Conservation (phyloP, 2,329 filamentous ascomycete species). For the Penicillium hesseltinei region DNA sequence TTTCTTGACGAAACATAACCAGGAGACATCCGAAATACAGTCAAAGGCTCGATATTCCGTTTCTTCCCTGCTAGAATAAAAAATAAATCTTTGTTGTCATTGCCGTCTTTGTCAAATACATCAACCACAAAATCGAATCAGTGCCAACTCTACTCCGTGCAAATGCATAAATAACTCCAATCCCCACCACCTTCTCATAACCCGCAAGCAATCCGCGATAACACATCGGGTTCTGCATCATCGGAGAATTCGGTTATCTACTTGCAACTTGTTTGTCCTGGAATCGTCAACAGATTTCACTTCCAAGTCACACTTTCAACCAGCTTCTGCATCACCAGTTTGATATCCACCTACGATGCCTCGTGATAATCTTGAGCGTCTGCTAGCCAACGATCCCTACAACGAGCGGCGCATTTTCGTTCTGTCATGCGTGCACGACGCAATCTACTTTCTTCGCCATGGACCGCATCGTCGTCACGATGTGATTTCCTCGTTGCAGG, state of each 20-base stretch:
- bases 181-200: not conserved
- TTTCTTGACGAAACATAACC: not conserved
- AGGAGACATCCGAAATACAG: not conserved
- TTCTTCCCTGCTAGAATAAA: not conserved
- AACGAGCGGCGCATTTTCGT: not conserved
- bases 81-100: not conserved
- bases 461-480: not conserved
- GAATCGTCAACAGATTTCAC: not conserved
- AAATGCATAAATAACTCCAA: not conserved
- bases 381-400: not conserved
- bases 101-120: not conserved
- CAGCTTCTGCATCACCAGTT: not conserved
- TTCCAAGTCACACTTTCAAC: not conserved
- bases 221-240: not conserved
- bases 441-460: conserved; percentile 2
- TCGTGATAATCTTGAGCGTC: not conserved
- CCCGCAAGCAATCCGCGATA: not conserved
- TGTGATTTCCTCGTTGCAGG: not conserved
- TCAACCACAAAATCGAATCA: not conserved
- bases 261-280: not conserved
- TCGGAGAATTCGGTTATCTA: too few relatives aligned
- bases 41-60: not conserved
- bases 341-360: not conserved
- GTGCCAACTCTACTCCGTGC: not conserved
- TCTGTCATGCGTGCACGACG: not conserved